phyloP scores from a whole-genome alignment of 2,329 filamentous ascomycete species.

The Triangularia verruculosa region DNA sequence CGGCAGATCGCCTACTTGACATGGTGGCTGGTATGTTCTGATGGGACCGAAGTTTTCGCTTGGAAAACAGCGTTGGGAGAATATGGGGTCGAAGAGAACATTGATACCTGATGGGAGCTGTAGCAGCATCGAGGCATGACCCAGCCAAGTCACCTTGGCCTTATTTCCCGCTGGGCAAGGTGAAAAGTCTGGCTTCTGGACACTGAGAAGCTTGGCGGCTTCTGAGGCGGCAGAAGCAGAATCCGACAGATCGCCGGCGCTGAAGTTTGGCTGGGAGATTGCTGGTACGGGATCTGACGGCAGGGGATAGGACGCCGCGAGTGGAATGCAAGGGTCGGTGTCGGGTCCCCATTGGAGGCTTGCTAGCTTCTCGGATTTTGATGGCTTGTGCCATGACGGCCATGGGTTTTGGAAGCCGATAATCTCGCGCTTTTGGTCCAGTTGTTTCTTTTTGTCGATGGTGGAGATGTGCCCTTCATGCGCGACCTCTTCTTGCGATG shows the following conservation, averaged over 20 bases:
- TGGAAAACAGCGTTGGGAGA: constrained; percentile 47
- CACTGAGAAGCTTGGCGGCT: constrained; percentile 21
- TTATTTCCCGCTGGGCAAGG: neutral
- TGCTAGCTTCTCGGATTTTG: constrained; percentile 19
- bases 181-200: constrained; percentile 28
- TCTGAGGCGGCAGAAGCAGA: constrained; percentile 19
- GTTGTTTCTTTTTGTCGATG: neutral
- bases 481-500: constrained; percentile 1
- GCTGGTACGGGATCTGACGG: neutral
- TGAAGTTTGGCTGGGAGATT: constrained; percentile 19
- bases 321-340: constrained; percentile 21
- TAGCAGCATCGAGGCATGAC: constrained; percentile 70
- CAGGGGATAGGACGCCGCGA: constrained; percentile 23
- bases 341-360: constrained; percentile 27
- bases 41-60: constrained; percentile 47
- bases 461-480: neutral
- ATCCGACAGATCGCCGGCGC: constrained; percentile 17
- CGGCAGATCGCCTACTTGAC: constrained; percentile 46
- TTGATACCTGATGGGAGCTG: constrained; percentile 43
- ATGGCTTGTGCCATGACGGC: constrained; percentile 30
- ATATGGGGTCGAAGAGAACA: constrained; percentile 50
- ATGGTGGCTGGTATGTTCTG: constrained; percentile 50
- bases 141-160: constrained; percentile 63
- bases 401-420: constrained; percentile 31
- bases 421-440: neutral